Evolutionary conservation across 1,284 basidiomycete species (phyloP).

Genomic region (Fomitopsis pinicola): DNA sequence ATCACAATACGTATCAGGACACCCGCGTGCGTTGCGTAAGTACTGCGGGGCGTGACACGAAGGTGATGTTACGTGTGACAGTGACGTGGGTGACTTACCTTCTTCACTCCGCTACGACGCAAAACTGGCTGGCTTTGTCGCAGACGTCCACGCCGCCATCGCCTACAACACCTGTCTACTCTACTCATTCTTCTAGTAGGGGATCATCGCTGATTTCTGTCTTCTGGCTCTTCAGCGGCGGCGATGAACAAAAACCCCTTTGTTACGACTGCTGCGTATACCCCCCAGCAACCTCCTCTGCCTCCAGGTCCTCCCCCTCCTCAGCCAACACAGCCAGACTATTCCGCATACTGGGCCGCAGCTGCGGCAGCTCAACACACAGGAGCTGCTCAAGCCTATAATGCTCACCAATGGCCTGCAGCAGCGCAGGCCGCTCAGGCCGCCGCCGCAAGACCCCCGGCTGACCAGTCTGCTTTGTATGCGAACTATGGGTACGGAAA

Average conservation of each 20-base stretch:
- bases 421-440: constrained; percentile 46
- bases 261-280: constrained; percentile 61
- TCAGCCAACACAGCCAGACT: constrained; percentile 64
- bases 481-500: constrained; percentile 80
- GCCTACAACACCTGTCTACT: not conserved
- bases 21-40: too few relatives aligned
- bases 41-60: not conserved
- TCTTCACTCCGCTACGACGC: not conserved
- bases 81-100: not conserved
- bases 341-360: constrained; percentile 71
- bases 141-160: not conserved
- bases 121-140: not conserved
- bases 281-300: constrained; percentile 67
- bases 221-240: not conserved
- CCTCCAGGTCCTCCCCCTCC: constrained; percentile 75
- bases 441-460: constrained; percentile 48
- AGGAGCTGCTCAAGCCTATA: constrained; percentile 45
- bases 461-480: constrained; percentile 73
- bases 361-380: constrained; percentile 47
- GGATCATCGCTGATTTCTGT: constrained; percentile 4
- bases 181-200: not conserved
- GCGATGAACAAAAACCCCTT: constrained; percentile 80
- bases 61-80: not conserved
- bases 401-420: constrained; percentile 53
- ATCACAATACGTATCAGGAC: too few relatives aligned